Conservation (phyloP, 1,139 yeast species). For the Kodamaea sp. region DNA sequence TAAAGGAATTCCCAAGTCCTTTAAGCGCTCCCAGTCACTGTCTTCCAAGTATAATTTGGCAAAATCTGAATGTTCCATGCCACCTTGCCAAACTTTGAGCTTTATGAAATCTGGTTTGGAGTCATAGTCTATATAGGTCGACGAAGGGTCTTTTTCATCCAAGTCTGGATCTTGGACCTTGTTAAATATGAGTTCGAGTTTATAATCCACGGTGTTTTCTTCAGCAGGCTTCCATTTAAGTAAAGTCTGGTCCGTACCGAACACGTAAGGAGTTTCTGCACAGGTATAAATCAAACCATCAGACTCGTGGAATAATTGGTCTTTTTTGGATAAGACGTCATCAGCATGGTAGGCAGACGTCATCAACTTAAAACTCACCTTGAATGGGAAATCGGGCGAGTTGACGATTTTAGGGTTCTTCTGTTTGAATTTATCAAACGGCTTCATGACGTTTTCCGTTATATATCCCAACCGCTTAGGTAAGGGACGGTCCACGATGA, state of each 20-base stretch:
- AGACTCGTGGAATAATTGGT: constrained; percentile 78
- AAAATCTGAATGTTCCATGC: constrained; percentile 62
- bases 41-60: constrained; percentile 63
- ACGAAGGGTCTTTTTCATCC: constrained; percentile 70
- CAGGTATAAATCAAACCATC: constrained; percentile 96
- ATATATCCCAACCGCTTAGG: constrained; percentile 86
- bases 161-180: constrained; percentile 66
- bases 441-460: constrained; percentile 78
- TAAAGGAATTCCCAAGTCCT: constrained; percentile 71
- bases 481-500: constrained; percentile 66
- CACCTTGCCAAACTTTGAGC: constrained; percentile 82
- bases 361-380: constrained; percentile 85
- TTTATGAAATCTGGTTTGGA: constrained; percentile 64
- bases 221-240: constrained; percentile 97
- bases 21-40: constrained; percentile 81
- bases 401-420: constrained; percentile 71
- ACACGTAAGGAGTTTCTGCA: constrained; percentile 80
- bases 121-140: constrained; percentile 80
- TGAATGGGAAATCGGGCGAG: constrained; percentile 75
- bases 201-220: constrained; percentile 91
- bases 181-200: constrained; percentile 68
- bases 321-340: constrained; percentile 73
- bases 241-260: constrained; percentile 81
- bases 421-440: constrained; percentile 70
- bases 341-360: constrained; percentile 76